Conservation (phyloP, 805 yeast genomes). For the Priceomyces haplophilus region DNA sequence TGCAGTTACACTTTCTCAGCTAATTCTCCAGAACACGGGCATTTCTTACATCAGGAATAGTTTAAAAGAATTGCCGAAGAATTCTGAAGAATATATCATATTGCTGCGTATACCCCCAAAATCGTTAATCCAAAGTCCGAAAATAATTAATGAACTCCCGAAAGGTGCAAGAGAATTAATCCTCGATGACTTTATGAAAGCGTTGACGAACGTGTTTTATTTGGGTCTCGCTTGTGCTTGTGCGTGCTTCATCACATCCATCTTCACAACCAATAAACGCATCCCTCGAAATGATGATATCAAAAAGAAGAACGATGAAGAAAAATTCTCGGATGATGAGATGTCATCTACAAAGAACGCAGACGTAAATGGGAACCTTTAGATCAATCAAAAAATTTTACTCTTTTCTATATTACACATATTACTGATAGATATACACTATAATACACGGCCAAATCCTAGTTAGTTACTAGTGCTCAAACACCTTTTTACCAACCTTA, state of each 20-base stretch:
- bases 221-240: slow-evolving; percentile 36
- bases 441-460: slow-evolving; percentile 6
- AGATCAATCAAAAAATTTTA: too few relatives aligned
- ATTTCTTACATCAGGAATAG: slow-evolving; percentile 13
- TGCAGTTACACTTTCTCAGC: slow-evolving; percentile 30
- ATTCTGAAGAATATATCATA: slow-evolving; percentile 12
- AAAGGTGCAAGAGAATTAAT: slow-evolving; percentile 18
- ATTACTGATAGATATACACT: slow-evolving; percentile 6
- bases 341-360: background rate
- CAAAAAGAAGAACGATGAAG: slow-evolving; percentile 11
- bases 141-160: slow-evolving; percentile 24
- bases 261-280: slow-evolving; percentile 40
- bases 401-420: slow-evolving; percentile 4
- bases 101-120: slow-evolving; percentile 13
- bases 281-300: slow-evolving; percentile 36
- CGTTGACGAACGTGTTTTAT: slow-evolving; percentile 40
- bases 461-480: background rate
- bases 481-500: slow-evolving; percentile 44
- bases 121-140: slow-evolving; percentile 25
- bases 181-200: slow-evolving; percentile 32
- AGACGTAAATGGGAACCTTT: slow-evolving; percentile 1
- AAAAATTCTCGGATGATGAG: slow-evolving; percentile 5
- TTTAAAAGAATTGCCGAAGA: slow-evolving; percentile 6
- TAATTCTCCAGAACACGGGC: slow-evolving; percentile 25
- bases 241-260: slow-evolving; percentile 25